Evolutionary conservation across 257 asterid genomes (phyloP).

Genomic region (Scutellaria minor): DNA sequence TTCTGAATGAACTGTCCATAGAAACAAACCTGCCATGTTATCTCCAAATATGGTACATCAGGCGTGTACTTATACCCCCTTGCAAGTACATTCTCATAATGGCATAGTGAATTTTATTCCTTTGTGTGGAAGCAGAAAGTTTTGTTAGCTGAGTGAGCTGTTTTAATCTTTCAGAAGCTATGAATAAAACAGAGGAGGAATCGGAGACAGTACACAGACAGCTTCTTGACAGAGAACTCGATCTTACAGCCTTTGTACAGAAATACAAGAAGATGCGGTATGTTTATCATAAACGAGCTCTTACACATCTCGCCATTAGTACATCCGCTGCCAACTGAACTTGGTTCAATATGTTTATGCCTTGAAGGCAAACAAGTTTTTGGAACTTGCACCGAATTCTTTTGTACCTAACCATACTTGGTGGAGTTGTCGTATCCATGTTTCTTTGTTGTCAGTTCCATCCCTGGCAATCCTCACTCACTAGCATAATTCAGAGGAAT

Average conservation of each 20-base stretch:
- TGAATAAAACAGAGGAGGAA: conserved; percentile 70
- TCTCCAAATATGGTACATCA: background rate
- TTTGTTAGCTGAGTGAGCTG: background rate
- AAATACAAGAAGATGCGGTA: conserved; percentile 76
- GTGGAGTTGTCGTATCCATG: too few relatives aligned
- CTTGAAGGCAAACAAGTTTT: background rate
- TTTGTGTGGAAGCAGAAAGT: background rate
- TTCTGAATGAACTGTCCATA: background rate
- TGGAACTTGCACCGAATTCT: background rate
- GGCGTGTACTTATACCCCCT: background rate
- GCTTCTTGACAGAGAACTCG: conserved; percentile 72
- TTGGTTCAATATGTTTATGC: background rate
- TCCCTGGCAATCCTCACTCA: too few relatives aligned
- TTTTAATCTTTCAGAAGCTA: conserved; percentile 56
- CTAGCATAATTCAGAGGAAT: too few relatives aligned
- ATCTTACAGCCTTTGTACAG: conserved; percentile 64
- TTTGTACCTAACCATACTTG: background rate
- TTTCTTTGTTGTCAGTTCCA: too few relatives aligned
- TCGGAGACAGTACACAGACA: conserved; percentile 77
- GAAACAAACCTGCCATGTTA: background rate
- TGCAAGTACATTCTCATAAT: background rate
- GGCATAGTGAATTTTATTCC: too few relatives aligned
- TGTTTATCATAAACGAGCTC: conserved; percentile 70
- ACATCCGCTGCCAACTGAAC: conserved; percentile 49
- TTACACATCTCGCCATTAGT: conserved; percentile 77